Evolutionary conservation across 495 filamentous ascomycete genomes (phyloP).

Genomic region (Pseudomonodictys pantanalensis): DNA sequence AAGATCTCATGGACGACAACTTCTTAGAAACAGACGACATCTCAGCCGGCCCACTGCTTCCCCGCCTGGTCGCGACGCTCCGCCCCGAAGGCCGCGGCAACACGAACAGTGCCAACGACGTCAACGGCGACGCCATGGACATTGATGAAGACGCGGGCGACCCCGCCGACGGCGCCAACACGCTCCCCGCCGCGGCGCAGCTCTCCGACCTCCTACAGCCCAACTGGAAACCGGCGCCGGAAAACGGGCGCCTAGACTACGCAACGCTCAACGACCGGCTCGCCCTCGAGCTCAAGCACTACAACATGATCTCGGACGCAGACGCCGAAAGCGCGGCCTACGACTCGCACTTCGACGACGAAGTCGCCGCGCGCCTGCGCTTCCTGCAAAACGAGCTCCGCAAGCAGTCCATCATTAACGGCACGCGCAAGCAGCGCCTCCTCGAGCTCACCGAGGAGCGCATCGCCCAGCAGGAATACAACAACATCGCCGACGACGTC

Average conservation of each 20-base stretch:
- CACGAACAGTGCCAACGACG: constrained; percentile 52
- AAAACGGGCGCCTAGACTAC: constrained; percentile 70
- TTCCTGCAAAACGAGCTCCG: constrained; percentile 78
- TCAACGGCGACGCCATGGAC: constrained; percentile 49
- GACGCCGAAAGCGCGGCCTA: constrained; percentile 64
- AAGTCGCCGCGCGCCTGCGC: constrained; percentile 84
- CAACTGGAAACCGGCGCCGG: constrained; percentile 49
- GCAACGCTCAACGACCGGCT: constrained; percentile 81
- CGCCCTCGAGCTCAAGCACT: constrained; percentile 84
- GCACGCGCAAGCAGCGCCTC: constrained; percentile 83
- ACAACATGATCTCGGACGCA: constrained; percentile 77
- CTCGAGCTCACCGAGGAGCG: constrained; percentile 81
- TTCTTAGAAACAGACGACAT: constrained; percentile 82
- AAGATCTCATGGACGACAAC: constrained; percentile 82
- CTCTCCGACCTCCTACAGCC: constrained; percentile 68
- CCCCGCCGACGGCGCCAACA: constrained; percentile 36
- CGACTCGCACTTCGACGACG: constrained; percentile 88
- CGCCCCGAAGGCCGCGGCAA: constrained; percentile 74
- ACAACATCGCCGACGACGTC: constrained; percentile 93
- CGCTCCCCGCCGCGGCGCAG: constrained; percentile 65
- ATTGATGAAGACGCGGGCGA: constrained; percentile 53
- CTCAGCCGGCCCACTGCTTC: constrained; percentile 80
- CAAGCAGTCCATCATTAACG: constrained; percentile 78
- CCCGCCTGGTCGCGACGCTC: constrained; percentile 75
- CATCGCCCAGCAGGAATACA: constrained; percentile 93